These are phyloP conservation scores for Xerocomellus intermedius DNA, from an alignment of 768 basidiomycete genomes.

Conservation along the genomic window DNA sequence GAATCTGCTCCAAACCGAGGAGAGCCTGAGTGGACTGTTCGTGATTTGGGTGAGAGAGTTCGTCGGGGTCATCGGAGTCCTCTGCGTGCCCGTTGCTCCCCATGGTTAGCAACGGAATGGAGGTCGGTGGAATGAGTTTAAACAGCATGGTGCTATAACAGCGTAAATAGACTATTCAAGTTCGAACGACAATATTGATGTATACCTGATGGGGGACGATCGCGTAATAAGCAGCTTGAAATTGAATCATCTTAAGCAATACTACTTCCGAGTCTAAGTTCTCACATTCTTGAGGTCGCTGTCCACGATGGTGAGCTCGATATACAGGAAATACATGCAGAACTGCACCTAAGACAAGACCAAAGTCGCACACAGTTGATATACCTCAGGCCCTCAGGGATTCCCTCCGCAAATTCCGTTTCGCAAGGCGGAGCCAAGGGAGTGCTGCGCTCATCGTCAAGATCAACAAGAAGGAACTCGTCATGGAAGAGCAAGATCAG, in stretches of 20 bases:
- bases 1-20: constrained; percentile 12
- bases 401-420: constrained; percentile 80
- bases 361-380: constrained; percentile 63
- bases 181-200: too few species aligned
- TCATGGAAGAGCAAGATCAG: constrained; percentile 83
- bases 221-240: constrained; percentile 4
- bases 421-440: constrained; percentile 59
- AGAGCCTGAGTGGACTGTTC: constrained; percentile 40
- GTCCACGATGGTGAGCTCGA: constrained; percentile 23
- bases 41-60: constrained; percentile 42
- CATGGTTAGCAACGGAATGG: constrained; percentile 16
- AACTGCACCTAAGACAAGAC: background rate
- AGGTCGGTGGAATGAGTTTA: background rate
- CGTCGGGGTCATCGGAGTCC: constrained; percentile 36
- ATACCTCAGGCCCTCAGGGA: constrained; percentile 79
- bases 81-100: background rate
- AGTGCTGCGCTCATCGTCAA: constrained; percentile 84
- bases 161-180: too few species aligned
- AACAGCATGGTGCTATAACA: background rate
- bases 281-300: background rate
- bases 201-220: too few species aligned
- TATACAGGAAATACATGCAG: background rate
- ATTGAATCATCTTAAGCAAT: too few species aligned
- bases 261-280: too few species aligned
- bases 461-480: constrained; percentile 79